These are phyloP conservation scores for Sporisorium exsertum DNA, from an alignment of 1,284 basidiomycete species.

Conservation along the genomic window DNA sequence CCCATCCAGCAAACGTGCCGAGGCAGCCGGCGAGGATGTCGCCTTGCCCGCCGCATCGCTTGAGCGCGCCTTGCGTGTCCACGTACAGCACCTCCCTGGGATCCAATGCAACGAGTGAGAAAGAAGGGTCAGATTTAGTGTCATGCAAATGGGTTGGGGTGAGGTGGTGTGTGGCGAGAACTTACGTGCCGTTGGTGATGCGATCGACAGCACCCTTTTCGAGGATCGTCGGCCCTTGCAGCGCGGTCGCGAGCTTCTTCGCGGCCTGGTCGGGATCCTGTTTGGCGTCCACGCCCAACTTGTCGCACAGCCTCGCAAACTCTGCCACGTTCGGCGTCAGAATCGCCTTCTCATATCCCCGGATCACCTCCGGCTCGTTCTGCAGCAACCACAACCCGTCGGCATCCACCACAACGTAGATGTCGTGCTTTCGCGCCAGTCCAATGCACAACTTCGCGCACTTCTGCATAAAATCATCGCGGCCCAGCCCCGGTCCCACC, in stretches of 20 bases:
- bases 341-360: constrained; percentile 82
- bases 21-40: constrained; percentile 89
- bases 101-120: neutral
- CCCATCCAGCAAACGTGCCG: constrained; percentile 92
- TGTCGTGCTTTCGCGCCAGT: constrained; percentile 74
- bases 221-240: constrained; percentile 90
- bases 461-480: constrained; percentile 88
- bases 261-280: constrained; percentile 70
- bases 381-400: constrained; percentile 86
- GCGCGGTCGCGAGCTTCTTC: constrained; percentile 74
- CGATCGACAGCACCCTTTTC: constrained; percentile 79
- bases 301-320: constrained; percentile 84
- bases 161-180: neutral
- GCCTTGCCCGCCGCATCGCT: constrained; percentile 94
- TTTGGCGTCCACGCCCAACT: constrained; percentile 72
- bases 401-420: constrained; percentile 93
- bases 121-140: neutral
- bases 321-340: constrained; percentile 95
- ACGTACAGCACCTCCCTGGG: constrained; percentile 76
- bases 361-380: constrained; percentile 79
- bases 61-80: constrained; percentile 82
- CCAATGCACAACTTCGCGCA: constrained; percentile 73
- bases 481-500: constrained; percentile 82
- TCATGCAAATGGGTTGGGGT: neutral
- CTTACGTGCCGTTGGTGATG: constrained; percentile 56